phyloP scores from a whole-genome alignment of 1,284 basidiomycete genomes.

The Bjerkandera adusta region DNA sequence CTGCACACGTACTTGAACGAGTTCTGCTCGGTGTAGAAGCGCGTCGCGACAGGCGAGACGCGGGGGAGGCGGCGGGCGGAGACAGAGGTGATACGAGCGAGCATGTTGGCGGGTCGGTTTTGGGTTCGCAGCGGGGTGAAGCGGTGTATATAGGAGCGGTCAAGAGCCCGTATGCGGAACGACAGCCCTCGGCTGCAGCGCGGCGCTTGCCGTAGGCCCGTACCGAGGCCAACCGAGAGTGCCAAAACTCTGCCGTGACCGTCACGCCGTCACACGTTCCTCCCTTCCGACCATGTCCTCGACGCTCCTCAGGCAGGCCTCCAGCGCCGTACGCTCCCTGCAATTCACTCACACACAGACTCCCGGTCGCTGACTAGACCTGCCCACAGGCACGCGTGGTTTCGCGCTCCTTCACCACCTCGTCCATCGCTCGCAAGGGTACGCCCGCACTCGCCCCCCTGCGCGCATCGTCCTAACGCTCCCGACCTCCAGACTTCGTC shows the following conservation, averaged over 20 bases:
- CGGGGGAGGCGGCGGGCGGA: constrained; percentile 45
- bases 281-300: constrained; percentile 52
- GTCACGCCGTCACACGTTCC: constrained; percentile 27
- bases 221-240: constrained; percentile 29
- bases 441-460: constrained; percentile 9
- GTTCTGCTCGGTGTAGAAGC: constrained; percentile 31
- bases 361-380: no score
- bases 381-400: constrained; percentile 36
- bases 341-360: no score
- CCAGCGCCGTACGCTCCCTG: constrained; percentile 40
- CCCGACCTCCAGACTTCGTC: constrained; percentile 67
- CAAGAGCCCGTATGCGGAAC: constrained; percentile 3
- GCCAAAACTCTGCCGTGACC: constrained; percentile 13
- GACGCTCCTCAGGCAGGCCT: constrained; percentile 56
- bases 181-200: constrained; percentile 2
- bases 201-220: constrained; percentile 15
- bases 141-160: constrained; percentile 13
- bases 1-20: constrained; percentile 50
- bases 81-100: constrained; percentile 40
- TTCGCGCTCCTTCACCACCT: constrained; percentile 56
- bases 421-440: constrained; percentile 71
- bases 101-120: constrained; percentile 29
- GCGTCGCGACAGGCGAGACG: constrained; percentile 30
- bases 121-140: constrained; percentile 2
- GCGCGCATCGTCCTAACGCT: constrained; percentile 1